Evolutionary conservation across 2,329 filamentous ascomycete species (phyloP), one percentile per base, ranked within the genome.

Genomic region (Neofusicoccum sp.): DNA sequence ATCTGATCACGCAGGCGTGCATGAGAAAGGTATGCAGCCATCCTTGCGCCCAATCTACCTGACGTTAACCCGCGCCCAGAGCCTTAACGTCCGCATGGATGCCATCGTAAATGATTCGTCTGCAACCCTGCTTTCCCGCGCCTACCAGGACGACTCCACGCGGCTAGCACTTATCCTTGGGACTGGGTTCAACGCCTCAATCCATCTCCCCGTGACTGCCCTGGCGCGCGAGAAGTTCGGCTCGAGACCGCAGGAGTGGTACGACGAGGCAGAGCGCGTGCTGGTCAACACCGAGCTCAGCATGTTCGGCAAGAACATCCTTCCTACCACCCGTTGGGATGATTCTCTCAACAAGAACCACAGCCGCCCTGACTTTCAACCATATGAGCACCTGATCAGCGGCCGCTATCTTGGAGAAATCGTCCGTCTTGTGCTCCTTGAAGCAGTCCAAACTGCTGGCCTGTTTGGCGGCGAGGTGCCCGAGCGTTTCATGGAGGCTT

Each of bases 271-370:
- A n/a, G 79, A 82, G 34, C 81, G 86, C 64, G 86, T 89, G 36
- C 83, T 89, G 59, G 81, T 88, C 68, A 89, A 89, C 71, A 88
- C 84, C 6, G 87, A 89, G 70, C 77, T 88, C 68, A 87, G 85
- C 77, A 88, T 89, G 86, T 88, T 88, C 66, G 87, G 84, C 52
- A 82, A 85, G 64, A 77, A 81, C 28, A 79, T 87, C 33, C 78
- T 87, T 41, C 84, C 85, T 1, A 81, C 80, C 67, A 87, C 86
- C 5, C 78, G 82, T 12, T 89, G 86, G 86, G 87, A 89, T 66
- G 84, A 87, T 6, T 69, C 80, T 34, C 77, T 89, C 54, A 88
- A 88, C 71, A 73, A 76, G 33, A 80, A 79, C 5, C 86, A 89
- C 68, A 69, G 81, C 14, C 77, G 81, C 8, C 86, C 86, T 0